phyloP scores from a whole-genome alignment of 179 eudicot genomes.

The Nepenthes alata region DNA sequence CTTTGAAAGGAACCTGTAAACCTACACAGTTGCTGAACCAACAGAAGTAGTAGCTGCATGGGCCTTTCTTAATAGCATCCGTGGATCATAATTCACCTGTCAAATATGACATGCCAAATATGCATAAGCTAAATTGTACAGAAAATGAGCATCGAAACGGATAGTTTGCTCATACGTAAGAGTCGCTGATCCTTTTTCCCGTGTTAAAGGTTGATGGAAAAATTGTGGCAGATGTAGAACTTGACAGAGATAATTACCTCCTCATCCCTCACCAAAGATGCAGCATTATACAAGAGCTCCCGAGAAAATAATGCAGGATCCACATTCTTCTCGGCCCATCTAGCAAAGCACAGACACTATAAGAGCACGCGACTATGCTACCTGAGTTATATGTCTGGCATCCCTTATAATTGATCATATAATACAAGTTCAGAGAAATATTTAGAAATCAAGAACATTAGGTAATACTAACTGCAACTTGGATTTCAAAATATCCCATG shows the following conservation, averaged over 20 bases:
- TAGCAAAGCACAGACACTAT: conserved; percentile 9
- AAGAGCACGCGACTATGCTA: neutral
- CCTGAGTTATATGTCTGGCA: neutral
- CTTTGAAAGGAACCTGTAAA: conserved; percentile 11
- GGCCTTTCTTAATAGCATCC: conserved; percentile 60
- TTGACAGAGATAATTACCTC: conserved; percentile 34
- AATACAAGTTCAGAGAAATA: neutral
- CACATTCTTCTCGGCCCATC: conserved; percentile 84
- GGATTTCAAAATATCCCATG: neutral
- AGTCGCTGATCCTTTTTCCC: no score
- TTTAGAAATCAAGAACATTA: no score
- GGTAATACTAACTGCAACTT: neutral
- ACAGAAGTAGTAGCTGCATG: conserved; percentile 69
- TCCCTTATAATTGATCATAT: neutral
- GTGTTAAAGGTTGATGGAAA: neutral
- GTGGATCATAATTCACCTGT: conserved; percentile 78
- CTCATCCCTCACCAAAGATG: conserved; percentile 48
- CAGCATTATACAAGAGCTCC: conserved; percentile 62
- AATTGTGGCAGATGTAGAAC: neutral
- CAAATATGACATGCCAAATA: conserved; percentile 2
- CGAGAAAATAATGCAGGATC: conserved; percentile 78
- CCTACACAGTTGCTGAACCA: conserved; percentile 96
- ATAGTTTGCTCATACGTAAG: no score
- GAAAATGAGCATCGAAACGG: neutral
- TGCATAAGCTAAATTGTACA: neutral